Evolutionary conservation across 768 basidiomycete genomes (phyloP).

Genomic region (Boletus reticuloceps): DNA sequence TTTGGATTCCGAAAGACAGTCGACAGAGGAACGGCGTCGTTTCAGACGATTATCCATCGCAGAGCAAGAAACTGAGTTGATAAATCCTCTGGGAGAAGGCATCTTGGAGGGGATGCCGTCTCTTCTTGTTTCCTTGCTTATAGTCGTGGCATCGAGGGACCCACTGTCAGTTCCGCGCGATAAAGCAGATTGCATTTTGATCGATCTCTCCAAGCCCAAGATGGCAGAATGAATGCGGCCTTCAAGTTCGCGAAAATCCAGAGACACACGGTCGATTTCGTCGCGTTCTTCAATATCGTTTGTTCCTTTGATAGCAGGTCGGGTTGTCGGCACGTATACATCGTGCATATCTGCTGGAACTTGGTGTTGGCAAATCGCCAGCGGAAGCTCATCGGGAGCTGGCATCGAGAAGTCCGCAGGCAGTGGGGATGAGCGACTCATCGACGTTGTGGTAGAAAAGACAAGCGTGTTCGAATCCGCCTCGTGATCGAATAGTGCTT

Average conservation of each 20-base stretch:
- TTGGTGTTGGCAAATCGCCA: not conserved
- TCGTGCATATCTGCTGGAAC: not conserved
- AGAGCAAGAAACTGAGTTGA: not conserved
- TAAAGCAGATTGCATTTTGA: not conserved
- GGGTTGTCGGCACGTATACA: slow-evolving; percentile 10
- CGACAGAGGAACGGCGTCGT: slow-evolving; percentile 11
- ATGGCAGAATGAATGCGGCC: not conserved
- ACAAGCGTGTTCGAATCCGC: not conserved
- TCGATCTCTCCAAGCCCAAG: not conserved
- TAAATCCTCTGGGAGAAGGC: not conserved
- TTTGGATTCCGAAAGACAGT: slow-evolving; percentile 5
- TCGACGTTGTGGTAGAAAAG: not conserved
- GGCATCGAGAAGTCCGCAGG: not conserved
- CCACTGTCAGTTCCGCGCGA: not conserved
- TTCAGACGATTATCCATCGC: slow-evolving; percentile 3
- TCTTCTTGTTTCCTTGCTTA: not conserved
- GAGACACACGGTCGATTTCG: not conserved
- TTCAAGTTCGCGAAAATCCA: not conserved
- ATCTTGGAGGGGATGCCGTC: not conserved
- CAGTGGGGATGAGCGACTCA: not conserved
- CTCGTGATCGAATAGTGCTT: not conserved
- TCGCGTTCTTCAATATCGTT: not conserved
- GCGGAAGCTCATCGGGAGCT: not conserved
- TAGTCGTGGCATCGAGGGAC: not conserved
- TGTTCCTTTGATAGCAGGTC: not conserved